Base-by-base conservation (phyloP, 495 filamentous ascomycete genomes). In the Penicillium angulare region DNA sequence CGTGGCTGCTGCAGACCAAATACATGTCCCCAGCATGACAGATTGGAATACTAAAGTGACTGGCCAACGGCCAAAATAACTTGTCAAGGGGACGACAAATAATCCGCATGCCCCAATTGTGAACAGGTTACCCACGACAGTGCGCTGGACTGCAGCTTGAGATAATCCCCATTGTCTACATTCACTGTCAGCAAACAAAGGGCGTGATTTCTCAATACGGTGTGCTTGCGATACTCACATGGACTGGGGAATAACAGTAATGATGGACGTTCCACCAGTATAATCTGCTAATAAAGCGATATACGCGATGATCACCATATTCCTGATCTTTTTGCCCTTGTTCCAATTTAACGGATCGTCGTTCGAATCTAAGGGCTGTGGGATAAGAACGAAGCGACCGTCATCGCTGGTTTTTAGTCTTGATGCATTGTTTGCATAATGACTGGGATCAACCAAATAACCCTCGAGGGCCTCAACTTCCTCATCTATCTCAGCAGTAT, bases 1-100 rank as follows among this genome's bases (percentile, higher is more conserved):
- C 12, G 53, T 56, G 23, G 53, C 53, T 47, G 53, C 48, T 23
- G 48, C 53, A 22, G 47, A 56, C 53, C 53, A 56, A 16, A 13
- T 39, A 24, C 49, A 52, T 0, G 54, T 57, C 22, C 43, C 48
- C 15, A 57, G 29, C 49, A 49, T 52, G 7, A 49, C 13, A 5
- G 16, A 41, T 43, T 52, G 49, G 18, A 52, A 57, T 7, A 47
- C 17, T 7, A 52, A 21, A 10, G 32, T 39, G 16, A 57, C 44
- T 20, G 54, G 49, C 49, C 49, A 57, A 16, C 54, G 54, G 21
- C 54, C 54, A 18, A 52, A 57, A 31, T 57, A 57, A n/a, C 49
- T 49, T 22, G 54, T 38, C 9, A 57, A 32, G 22, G 49, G 43
- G 7, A 57, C 54, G n/a, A 57, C 49, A 24, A 57, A 39, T 10